Conservation (phyloP, 306 rosid species). For the Gastrolobium bilobum region DNA sequence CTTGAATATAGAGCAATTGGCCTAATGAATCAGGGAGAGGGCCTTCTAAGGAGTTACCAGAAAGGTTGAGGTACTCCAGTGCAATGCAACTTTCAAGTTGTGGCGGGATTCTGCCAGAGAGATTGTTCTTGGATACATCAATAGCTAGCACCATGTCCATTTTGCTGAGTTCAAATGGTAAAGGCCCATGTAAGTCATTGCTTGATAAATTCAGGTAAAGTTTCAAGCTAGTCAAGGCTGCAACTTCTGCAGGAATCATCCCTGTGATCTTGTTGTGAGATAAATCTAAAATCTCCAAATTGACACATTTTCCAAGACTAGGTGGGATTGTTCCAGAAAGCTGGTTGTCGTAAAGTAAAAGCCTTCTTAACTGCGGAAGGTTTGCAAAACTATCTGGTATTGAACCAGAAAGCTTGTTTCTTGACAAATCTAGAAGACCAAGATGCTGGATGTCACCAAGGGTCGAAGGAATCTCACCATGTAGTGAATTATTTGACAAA, state of each 20-base stretch:
- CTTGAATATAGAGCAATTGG: constrained; percentile 68
- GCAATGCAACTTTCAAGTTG: constrained; percentile 90
- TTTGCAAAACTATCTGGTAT: constrained; percentile 88
- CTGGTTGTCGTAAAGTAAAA: constrained; percentile 73
- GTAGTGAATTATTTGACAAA: constrained; percentile 81
- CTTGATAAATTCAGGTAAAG: constrained; percentile 82
- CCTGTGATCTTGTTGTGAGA: constrained; percentile 80
- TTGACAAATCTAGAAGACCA: constrained; percentile 86
- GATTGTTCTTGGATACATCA: constrained; percentile 82
- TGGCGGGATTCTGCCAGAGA: constrained; percentile 78
- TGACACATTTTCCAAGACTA: constrained; percentile 81
- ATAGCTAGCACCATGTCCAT: constrained; percentile 95
- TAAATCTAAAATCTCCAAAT: constrained; percentile 87
- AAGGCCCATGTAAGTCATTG: constrained; percentile 67
- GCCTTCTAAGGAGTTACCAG: constrained; percentile 73
- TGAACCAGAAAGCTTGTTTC: constrained; percentile 83
- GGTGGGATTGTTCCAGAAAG: constrained; percentile 86
- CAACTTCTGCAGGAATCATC: constrained; percentile 79
- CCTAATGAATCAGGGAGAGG: constrained; percentile 78
- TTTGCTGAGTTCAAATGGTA: constrained; percentile 89
- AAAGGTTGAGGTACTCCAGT: constrained; percentile 79
- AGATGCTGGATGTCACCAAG: constrained; percentile 74
- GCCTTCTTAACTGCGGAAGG: constrained; percentile 83
- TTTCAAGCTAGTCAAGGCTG: constrained; percentile 90
- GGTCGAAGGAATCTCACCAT: constrained; percentile 82